Conservation (phyloP, 208 protist genomes). For the Wallacemonas collosoma region DNA sequence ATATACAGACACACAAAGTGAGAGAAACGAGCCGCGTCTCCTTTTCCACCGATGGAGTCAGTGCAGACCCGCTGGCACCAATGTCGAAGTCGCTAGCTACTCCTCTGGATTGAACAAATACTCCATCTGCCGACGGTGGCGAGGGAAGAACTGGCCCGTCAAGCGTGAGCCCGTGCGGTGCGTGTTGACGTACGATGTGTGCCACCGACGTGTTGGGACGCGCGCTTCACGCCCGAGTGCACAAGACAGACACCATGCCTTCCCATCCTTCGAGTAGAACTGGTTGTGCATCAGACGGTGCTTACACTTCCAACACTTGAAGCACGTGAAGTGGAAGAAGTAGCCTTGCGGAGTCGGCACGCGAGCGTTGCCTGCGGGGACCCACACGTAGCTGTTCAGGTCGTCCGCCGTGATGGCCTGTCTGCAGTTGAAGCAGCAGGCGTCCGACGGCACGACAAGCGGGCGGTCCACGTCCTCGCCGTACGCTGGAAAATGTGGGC, state of each 20-base stretch:
- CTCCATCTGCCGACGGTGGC: constrained; percentile 86
- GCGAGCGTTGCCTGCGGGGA: constrained; percentile 83
- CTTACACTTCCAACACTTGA: constrained; percentile 91
- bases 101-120: constrained; percentile 85
- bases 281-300: constrained; percentile 88
- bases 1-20: not conserved
- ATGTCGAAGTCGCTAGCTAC: constrained; percentile 25
- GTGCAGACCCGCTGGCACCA: no score
- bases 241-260: constrained; percentile 83
- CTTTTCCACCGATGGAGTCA: not conserved
- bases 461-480: constrained; percentile 86
- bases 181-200: constrained; percentile 90
- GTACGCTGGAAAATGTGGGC: constrained; percentile 86
- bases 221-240: constrained; percentile 83
- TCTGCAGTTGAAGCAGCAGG: constrained; percentile 87
- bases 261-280: constrained; percentile 89
- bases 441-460: constrained; percentile 72
- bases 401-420: constrained; percentile 65
- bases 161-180: constrained; percentile 86
- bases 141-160: constrained; percentile 85
- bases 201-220: constrained; percentile 85
- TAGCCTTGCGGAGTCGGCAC: constrained; percentile 85
- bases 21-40: not conserved
- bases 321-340: constrained; percentile 91
- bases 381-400: constrained; percentile 89